Base-by-base conservation (phyloP, 2,329 filamentous ascomycete species). In the Pezicula carpinea region DNA sequence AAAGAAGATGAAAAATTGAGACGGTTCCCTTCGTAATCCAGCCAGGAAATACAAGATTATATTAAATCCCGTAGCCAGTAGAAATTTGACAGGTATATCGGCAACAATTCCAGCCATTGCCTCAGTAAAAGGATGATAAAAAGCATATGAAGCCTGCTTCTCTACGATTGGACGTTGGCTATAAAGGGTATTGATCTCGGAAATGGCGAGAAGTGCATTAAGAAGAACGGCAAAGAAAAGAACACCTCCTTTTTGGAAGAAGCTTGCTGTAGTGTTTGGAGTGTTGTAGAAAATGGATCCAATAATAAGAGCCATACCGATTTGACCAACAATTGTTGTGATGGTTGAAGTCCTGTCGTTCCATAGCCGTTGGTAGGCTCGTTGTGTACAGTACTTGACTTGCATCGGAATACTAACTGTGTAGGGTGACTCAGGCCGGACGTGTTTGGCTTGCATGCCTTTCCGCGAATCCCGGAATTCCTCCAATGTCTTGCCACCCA, bases 71-170 rank as follows among this genome's bases (percentile, higher is more conserved):
- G 93, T 76, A 1, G 81, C 70, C 59, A 92, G 91, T 14, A 67
- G 19, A 8, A 95, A 69, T 67, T 93, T 96, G 66, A 90, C 89
- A 0, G 91, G 90, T 68, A 95, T 71, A 57, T 96, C 91, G 51
- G 80, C 85, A 23, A 96, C 69, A 82, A 95, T 93, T 14, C 87
- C 93, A 0, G 90, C 82, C 42, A 92, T 75, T 13, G 90, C 89
- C 72, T 96, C 90, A 5, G 90, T 87, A 11, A 87, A 91, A 0
- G 92, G 89, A 60, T 95, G 91, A 58, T 96, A 95, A 19, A 96
- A 76, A 17, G 90, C 90, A 63, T 96, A 96, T 43, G 86, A 82
- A 44, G 77, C 72, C 59, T 97, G 91, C 65, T 96, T 96, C 63
- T 96, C 89, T 49, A 96, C 88, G 57, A 96, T 95, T 0, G 88